Conservation (phyloP, 257 asterid genomes). For the Eustoma russellianum region DNA sequence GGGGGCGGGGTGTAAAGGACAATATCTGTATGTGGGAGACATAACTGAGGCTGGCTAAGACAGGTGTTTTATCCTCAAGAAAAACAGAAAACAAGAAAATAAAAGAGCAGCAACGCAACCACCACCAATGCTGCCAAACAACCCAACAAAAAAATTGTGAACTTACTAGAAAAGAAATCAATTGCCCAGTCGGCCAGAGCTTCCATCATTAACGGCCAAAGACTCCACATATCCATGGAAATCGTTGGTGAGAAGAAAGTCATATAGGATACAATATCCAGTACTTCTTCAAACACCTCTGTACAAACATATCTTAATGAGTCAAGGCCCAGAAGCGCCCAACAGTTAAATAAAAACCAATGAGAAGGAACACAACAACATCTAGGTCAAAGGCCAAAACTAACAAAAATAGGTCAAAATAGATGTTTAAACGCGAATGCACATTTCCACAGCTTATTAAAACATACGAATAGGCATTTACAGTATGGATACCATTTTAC, state of each 20-base stretch:
- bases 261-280: conserved; percentile 98
- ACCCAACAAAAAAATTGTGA: background rate
- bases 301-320: conserved; percentile 24
- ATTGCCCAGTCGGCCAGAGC: conserved; percentile 98
- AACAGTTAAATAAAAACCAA: background rate
- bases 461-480: no score
- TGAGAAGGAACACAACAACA: background rate
- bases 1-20: no score
- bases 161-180: conserved; percentile 93
- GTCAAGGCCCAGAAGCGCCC: background rate
- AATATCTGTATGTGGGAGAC: no score
- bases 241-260: conserved; percentile 90
- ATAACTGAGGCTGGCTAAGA: no score
- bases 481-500: no score
- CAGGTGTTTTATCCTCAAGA: no score
- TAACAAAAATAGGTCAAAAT: background rate
- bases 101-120: background rate
- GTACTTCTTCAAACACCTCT: conserved; percentile 98
- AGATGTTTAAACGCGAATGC: background rate
- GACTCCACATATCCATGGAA: conserved; percentile 97
- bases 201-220: conserved; percentile 95
- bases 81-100: background rate
- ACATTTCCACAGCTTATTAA: background rate
- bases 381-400: background rate
- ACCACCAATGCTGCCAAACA: no score